These are phyloP conservation scores for Mortierella sp. DNA, from an alignment of 371 early-diverging fungal species.

Conservation along the genomic window DNA sequence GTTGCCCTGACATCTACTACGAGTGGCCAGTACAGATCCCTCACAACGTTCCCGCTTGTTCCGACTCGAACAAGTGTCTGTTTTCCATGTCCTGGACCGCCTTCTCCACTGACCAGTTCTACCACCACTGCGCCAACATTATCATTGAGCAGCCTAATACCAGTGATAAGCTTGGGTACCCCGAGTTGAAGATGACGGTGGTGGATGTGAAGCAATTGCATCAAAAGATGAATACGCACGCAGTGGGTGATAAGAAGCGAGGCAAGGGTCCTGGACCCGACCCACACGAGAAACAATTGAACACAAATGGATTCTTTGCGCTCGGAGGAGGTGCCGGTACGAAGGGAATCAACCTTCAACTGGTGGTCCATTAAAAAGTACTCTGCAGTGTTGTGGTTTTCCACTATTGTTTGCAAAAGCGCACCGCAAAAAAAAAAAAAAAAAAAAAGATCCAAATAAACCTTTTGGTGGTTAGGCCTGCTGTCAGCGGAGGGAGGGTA, in stretches of 20 bases:
- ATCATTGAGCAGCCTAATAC: constrained; percentile 7
- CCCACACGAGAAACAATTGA: constrained; percentile 2
- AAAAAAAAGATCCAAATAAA: background rate
- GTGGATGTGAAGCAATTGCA: constrained; percentile 15
- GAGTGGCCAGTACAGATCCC: constrained; percentile 28
- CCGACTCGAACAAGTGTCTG: constrained; percentile 24
- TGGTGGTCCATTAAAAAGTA: no score
- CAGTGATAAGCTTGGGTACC: no score
- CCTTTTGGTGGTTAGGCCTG: no score
- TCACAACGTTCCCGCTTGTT: constrained; percentile 24
- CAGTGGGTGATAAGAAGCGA: constrained; percentile 3
- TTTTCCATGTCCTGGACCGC: constrained; percentile 24
- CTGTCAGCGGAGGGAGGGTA: no score
- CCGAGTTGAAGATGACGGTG: constrained; percentile 16
- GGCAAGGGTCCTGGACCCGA: constrained; percentile 12
- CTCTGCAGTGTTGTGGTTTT: no score
- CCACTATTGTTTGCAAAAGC: background rate
- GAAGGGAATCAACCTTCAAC: constrained; percentile 11
- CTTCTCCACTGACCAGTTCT: constrained; percentile 16
- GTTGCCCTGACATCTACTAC: constrained; percentile 49
- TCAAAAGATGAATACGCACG: constrained; percentile 9
- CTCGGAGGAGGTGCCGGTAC: constrained; percentile 15
- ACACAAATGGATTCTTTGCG: constrained; percentile 14
- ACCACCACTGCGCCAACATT: constrained; percentile 19
- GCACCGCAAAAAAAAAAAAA: background rate